Base-by-base conservation (phyloP, 129 eudicot genomes). In the Chrysanthemum lavandulifolium region DNA sequence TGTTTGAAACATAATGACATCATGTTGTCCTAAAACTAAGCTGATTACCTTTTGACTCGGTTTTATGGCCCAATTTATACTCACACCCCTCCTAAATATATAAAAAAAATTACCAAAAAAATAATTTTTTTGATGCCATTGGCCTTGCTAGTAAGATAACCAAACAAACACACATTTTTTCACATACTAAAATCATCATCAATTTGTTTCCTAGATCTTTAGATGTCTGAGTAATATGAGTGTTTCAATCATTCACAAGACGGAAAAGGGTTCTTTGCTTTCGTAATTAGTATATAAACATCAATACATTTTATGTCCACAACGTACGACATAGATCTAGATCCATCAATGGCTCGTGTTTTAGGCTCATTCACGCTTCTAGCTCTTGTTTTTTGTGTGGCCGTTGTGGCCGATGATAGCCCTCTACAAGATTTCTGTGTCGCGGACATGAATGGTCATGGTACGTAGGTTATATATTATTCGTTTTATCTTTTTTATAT, bases 341-440 rank as follows among this genome's bases (percentile, higher is more conserved):
- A 40, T 40, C 10, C 47, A 40, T 1, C 2, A 40, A 40, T 77
- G 76, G 76, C 76, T 52, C 76, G 76, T 77, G 49, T 62, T 70
- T 31, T 62, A 33, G 23, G 19, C 51, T 56, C 40, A 2, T 67
- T 67, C 36, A 19, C 43, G 40, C 40, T 77, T 52, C 14, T 77
- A 1, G 59, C 63, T 69, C 59, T 77, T 16, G 40, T 68, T 65
- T 69, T 68, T 21, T 51, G 62, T 0, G 9, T 61, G 4, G 72
- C 72, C 25, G 40, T 67, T 31, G 76, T 67, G 19, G 13, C 79
- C 6, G 82, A 72, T n/a, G 79, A 58, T 10, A 67, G 79, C 7
- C 85, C 82, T 27, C 85, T 81, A 50, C 82, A 81, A 76, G 85
- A 81, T 58, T 81, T 81, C 9, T 81, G 85, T 45, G 85, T 81